Evolutionary conservation across 352 stramenopile species (phyloP).

Genomic region (Globisporangium mamillatum): DNA sequence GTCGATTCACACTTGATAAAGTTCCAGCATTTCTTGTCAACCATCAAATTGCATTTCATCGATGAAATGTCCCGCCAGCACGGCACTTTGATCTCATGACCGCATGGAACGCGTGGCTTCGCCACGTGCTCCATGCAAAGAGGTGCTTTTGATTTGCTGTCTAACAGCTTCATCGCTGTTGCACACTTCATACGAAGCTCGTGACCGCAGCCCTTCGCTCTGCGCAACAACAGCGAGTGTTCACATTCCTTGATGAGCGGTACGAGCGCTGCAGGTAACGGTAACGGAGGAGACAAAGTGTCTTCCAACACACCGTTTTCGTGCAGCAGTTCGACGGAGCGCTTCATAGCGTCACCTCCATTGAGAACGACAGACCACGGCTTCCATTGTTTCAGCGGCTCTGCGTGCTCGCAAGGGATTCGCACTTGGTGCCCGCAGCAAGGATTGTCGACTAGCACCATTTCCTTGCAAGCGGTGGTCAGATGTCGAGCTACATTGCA

Average conservation of each 20-base stretch:
- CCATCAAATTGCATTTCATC: slow-evolving; percentile 30
- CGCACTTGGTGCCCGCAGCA: slow-evolving; percentile 44
- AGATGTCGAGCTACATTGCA: slow-evolving; percentile 47
- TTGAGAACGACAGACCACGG: slow-evolving; percentile 32
- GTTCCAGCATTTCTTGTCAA: slow-evolving; percentile 67
- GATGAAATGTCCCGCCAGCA: slow-evolving; percentile 36
- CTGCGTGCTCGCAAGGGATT: slow-evolving; percentile 36
- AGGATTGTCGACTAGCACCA: slow-evolving; percentile 27
- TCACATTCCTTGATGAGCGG: slow-evolving; percentile 36
- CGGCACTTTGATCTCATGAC: slow-evolving; percentile 35
- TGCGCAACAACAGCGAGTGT: slow-evolving; percentile 33
- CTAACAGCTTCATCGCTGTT: slow-evolving; percentile 42
- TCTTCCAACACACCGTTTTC: slow-evolving; percentile 41
- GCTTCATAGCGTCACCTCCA: not conserved
- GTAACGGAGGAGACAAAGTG: slow-evolving; percentile 24
- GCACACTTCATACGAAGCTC: slow-evolving; percentile 53
- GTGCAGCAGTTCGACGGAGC: slow-evolving; percentile 25
- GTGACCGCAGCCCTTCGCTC: slow-evolving; percentile 49
- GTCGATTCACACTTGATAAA: slow-evolving; percentile 31
- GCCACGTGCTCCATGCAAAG: slow-evolving; percentile 26
- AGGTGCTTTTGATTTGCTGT: slow-evolving; percentile 10
- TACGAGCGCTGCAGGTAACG: slow-evolving; percentile 24
- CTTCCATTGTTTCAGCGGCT: slow-evolving; percentile 35
- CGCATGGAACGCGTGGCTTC: slow-evolving; percentile 35
- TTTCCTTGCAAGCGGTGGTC: slow-evolving; percentile 29